These are phyloP conservation scores for Phytophthora europaea DNA, from an alignment of 352 stramenopile genomes.

Conservation along the genomic window DNA sequence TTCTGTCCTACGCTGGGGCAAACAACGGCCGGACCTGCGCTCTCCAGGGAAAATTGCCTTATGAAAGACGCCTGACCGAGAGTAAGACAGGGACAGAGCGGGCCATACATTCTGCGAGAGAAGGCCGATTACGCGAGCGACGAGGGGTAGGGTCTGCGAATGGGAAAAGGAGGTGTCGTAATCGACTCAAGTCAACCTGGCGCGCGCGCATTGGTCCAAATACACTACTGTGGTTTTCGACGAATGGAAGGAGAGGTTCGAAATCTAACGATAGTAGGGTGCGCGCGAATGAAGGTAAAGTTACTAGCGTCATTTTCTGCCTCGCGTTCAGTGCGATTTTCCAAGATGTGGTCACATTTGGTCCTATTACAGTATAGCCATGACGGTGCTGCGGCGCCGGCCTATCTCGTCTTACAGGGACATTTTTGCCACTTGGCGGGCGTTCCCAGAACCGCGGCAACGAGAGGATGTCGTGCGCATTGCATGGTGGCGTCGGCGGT, in stretches of 20 bases:
- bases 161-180: constrained; percentile 8
- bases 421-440: background rate
- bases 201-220: constrained; percentile 13
- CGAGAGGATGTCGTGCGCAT: background rate
- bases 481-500: background rate
- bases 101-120: constrained; percentile 17
- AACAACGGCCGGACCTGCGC: constrained; percentile 3
- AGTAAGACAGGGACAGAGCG: constrained; percentile 20
- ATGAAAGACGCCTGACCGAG: constrained; percentile 12
- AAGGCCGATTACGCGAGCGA: constrained; percentile 26
- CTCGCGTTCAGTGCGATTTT: background rate
- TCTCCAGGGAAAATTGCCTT: constrained; percentile 33
- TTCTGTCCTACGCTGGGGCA: constrained; percentile 5
- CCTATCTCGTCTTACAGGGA: background rate
- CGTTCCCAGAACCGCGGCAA: background rate
- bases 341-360: background rate
- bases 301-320: background rate
- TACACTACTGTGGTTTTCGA: background rate
- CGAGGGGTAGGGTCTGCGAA: constrained; percentile 8
- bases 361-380: background rate
- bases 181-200: constrained; percentile 21
- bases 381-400: no score
- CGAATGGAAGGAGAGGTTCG: constrained; percentile 2
- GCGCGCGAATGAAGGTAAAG: constrained; percentile 16
- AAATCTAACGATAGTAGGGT: constrained; percentile 16